These are phyloP conservation scores for Metschnikowia sp. DNA, from an alignment of 805 yeast species.

Conservation along the genomic window DNA sequence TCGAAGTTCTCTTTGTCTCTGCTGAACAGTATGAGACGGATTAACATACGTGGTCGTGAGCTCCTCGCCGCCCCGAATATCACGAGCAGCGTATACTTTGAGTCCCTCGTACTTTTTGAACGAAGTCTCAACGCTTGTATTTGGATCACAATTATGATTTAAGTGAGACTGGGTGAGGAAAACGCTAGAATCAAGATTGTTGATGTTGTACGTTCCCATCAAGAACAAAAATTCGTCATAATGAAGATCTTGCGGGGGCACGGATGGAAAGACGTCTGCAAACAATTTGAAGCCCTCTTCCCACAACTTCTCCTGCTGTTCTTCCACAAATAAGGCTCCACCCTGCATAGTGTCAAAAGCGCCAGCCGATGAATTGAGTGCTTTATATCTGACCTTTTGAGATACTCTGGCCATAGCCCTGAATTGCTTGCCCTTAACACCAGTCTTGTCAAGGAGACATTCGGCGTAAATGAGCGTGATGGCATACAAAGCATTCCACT, in stretches of 20 bases:
- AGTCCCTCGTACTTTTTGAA: conserved; percentile 51
- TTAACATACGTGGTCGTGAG: conserved; percentile 67
- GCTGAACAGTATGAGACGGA: conserved; percentile 57
- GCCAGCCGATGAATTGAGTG: conserved; percentile 54
- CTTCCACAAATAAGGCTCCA: conserved; percentile 52
- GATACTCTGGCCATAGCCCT: conserved; percentile 65
- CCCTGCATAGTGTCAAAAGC: conserved; percentile 50
- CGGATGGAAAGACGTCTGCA: conserved; percentile 44
- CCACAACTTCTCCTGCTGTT: conserved; percentile 60
- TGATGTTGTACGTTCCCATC: conserved; percentile 72
- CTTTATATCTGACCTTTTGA: conserved; percentile 60
- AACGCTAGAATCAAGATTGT: conserved; percentile 63
- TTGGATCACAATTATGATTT: conserved; percentile 77
- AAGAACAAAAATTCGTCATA: conserved; percentile 57
- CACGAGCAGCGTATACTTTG: conserved; percentile 50
- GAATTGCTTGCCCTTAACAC: conserved; percentile 44
- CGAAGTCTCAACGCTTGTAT: conserved; percentile 48
- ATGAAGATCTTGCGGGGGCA: conserved; percentile 25
- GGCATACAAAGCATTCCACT: conserved; percentile 69
- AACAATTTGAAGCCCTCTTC: conserved; percentile 51
- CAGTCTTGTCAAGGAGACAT: conserved; percentile 40
- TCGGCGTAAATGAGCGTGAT: conserved; percentile 55
- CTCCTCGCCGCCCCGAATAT: conserved; percentile 63
- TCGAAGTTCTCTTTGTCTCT: conserved; percentile 62
- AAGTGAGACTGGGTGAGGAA: conserved; percentile 64